Evolutionary conservation across 2,329 filamentous ascomycete species (phyloP), one percentile per base, ranked within the genome.

Genomic region (Clonostachys rhizophaga): DNA sequence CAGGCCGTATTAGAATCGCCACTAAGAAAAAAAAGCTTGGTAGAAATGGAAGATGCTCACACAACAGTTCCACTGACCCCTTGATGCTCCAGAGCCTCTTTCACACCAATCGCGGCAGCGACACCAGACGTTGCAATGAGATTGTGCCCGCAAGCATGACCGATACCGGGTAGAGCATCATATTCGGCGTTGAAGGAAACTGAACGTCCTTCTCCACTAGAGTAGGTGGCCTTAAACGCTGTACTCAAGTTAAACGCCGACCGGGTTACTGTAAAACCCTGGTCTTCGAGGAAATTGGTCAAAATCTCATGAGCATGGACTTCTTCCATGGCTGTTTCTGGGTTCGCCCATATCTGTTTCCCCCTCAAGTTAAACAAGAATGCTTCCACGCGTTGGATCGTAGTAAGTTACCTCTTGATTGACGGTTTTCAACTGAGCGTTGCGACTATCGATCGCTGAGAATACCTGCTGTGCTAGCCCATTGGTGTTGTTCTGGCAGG

Each of bases 91-190:
- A 60, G 43, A 2, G 47, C 37, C 8, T 56, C 50, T 9, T 54
- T 52, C 5, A 53, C 47, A 1, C 46, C 54, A 16, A 56, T 40
- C 14, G 67, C 72, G 5, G 62, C 73, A 2, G 72, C 67, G 9
- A 78, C 58, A 0, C 73, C 75, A 4, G 71, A 67, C 0, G 66
- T 72, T 5, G 74, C 74, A 47, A 79, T 78, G 36, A 78, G 65
- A 50, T 79, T 79, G 58, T 79, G 76, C 5, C 77, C 76, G 47
- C 76, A 80, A 9, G 74, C 74, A 52, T 79, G 75, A 34, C 75
- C 75, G 8, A 78, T 66, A 2, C 66, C 69, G 2, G 74, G 71
- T 5, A 79, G 63, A 5, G 74, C 73, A 55, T 53, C 62, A 50
- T 75, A 75, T 56, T 68, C 66, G 33, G 58, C 59, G 44, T 60